Conservation (phyloP, 73 alveolate genomes). For the Paramecium sonneborni region DNA sequence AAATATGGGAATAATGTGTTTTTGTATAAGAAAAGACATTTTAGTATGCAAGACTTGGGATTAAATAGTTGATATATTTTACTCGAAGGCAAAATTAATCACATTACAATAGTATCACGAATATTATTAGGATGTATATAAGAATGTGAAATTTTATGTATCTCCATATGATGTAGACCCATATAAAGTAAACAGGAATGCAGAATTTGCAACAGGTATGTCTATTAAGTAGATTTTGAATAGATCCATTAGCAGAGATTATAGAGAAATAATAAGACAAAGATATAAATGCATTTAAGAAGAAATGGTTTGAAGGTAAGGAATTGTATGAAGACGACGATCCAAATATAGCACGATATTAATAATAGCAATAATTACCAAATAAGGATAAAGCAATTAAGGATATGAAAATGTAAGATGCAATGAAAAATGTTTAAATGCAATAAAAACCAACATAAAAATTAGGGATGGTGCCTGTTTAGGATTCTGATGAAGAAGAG, state of each 20-base stretch:
- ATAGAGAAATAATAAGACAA: slow-evolving; percentile 52
- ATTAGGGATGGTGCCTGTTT: slow-evolving; percentile 57
- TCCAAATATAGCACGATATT: background rate
- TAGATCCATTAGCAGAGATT: slow-evolving; percentile 49
- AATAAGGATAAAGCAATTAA: slow-evolving; percentile 41
- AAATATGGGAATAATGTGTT: slow-evolving; percentile 65
- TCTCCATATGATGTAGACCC: slow-evolving; percentile 69
- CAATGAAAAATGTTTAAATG: slow-evolving; percentile 28
- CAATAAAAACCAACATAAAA: slow-evolving; percentile 50
- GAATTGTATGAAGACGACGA: slow-evolving; percentile 19
- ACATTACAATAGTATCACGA: slow-evolving; percentile 13
- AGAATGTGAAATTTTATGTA: slow-evolving; percentile 58
- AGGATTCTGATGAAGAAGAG: slow-evolving; percentile 33
- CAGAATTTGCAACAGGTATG: background rate
- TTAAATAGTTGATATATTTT: slow-evolving; percentile 57
- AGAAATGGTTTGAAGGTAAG: slow-evolving; percentile 58
- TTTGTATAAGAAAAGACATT: slow-evolving; percentile 47
- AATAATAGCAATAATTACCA: background rate
- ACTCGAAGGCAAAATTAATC: slow-evolving; percentile 33
- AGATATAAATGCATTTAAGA: slow-evolving; percentile 46
- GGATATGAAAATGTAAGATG: slow-evolving; percentile 60
- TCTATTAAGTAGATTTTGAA: background rate
- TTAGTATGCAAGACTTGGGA: slow-evolving; percentile 57
- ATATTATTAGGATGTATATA: slow-evolving; percentile 24
- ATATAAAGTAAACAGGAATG: slow-evolving; percentile 23